Base-by-base conservation (phyloP, 441 rosid species). In the Sinapis alba region DNA sequence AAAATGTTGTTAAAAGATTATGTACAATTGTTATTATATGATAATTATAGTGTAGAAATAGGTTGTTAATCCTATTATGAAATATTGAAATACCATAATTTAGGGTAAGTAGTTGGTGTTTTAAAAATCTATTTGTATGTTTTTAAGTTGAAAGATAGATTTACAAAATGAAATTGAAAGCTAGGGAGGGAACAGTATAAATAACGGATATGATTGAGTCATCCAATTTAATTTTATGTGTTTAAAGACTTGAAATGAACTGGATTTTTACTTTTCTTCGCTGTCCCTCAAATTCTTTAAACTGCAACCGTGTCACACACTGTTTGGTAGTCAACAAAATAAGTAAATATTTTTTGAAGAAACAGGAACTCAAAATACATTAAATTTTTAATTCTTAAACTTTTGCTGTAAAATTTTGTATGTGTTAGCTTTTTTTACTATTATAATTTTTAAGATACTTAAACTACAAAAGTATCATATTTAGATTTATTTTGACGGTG, bases 141-240 rank as follows among this genome's bases (percentile, higher is more conserved):
- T 61, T 32, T 32, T 18, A 15, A 9, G n/a, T 18, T 10, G 26
- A 32, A 32, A n/a, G 36, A 56, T 3, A 61, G 12, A 3, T 61
- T 30, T 61, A 10, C 21, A 18, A 9, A 60, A 30, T 16, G 24
- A 34, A 30, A 30, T 2, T 28, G 23, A 60, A 61, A 16, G 21
- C 15, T 18, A 61, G 45, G 18, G 24, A 13, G 15, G 16, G 26
- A 9, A 10, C 5, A 18, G 24, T 32, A 32, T 61, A 61, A 30
- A 61, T 30, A 60, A 60, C n/a, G 23, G 41, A 60, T 28, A 59
- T 15, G 7, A 60, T 28, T 59, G 58, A 23, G 64, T 59, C 24
- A 60, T 61, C 43, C 8, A 61, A 16, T 27, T 7, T 3, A 61
- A 16, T 27, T 7, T 3, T n/a, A 3, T 58, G 34, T 24, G 19